Evolutionary conservation across 2,329 filamentous ascomycete genomes (phyloP).

Genomic region (Zalaria obscura): DNA sequence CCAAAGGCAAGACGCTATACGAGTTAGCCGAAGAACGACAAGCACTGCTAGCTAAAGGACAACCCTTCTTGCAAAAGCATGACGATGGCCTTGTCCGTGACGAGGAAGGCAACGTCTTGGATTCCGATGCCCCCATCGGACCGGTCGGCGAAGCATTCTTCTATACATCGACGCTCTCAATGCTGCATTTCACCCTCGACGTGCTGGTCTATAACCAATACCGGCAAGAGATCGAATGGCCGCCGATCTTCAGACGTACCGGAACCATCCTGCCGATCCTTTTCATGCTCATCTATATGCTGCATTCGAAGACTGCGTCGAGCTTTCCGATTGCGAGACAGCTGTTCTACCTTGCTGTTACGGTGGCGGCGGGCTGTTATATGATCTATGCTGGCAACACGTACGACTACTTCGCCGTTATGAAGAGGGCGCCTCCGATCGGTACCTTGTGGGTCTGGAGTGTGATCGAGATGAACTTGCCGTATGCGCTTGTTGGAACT

Average conservation of each 20-base stretch:
- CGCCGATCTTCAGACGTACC: slow-evolving; percentile 38
- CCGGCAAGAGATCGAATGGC: slow-evolving; percentile 46
- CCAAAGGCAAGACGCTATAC: slow-evolving; percentile 53
- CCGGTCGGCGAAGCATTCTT: slow-evolving; percentile 33
- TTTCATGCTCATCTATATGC: slow-evolving; percentile 28
- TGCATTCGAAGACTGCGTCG: slow-evolving; percentile 24
- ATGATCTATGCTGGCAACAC: slow-evolving; percentile 70
- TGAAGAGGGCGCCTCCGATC: slow-evolving; percentile 82
- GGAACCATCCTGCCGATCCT: slow-evolving; percentile 29
- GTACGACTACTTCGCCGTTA: slow-evolving; percentile 69
- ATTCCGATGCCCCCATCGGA: slow-evolving; percentile 29
- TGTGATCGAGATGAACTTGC: slow-evolving; percentile 69
- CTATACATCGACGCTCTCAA: slow-evolving; percentile 45
- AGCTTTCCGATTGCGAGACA: slow-evolving; percentile 31
- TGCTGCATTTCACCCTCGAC: slow-evolving; percentile 65
- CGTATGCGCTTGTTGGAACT: slow-evolving; percentile 46
- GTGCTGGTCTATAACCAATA: slow-evolving; percentile 70
- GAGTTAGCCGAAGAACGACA: slow-evolving; percentile 53
- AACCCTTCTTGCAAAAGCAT: slow-evolving; percentile 35
- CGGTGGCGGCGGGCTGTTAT: slow-evolving; percentile 56
- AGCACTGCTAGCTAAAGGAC: slow-evolving; percentile 27
- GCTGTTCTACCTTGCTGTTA: slow-evolving; percentile 47
- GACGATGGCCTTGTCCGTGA: slow-evolving; percentile 15
- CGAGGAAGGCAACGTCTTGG: slow-evolving; percentile 20
- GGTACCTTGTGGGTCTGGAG: slow-evolving; percentile 90